Conservation (phyloP, 2,329 filamentous ascomycete species). For the Lecanicillium sp. region DNA sequence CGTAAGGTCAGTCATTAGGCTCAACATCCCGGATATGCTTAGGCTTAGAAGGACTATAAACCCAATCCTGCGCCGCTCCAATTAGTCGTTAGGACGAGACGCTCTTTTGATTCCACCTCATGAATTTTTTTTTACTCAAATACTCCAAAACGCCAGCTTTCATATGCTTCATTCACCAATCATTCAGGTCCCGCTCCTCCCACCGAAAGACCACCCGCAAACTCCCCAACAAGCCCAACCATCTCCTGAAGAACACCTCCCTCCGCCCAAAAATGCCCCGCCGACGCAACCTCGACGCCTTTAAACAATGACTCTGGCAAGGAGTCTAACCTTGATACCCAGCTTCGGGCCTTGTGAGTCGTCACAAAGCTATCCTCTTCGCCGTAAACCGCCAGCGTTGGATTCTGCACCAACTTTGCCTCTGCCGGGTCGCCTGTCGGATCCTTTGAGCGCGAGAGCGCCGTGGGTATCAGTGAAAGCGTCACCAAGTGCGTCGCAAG, state of each 20-base stretch:
- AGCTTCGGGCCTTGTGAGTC: slow-evolving; percentile 53
- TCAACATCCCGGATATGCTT: too few species aligned
- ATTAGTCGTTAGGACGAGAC: too few species aligned
- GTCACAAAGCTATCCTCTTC: slow-evolving; percentile 67
- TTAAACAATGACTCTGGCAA: slow-evolving; percentile 35
- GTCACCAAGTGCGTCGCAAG: slow-evolving; percentile 53
- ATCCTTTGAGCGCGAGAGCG: slow-evolving; percentile 12
- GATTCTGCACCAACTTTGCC: slow-evolving; percentile 47
- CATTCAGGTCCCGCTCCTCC: slow-evolving; percentile 12
- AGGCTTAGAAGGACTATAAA: too few species aligned
- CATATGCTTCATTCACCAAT: too few species aligned
- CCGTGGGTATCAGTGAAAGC: slow-evolving; percentile 41
- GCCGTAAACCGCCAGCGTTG: slow-evolving; percentile 66
- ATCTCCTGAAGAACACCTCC: slow-evolving; percentile 33
- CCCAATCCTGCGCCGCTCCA: too few species aligned
- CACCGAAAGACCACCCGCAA: slow-evolving; percentile 10
- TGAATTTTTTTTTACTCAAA: too few species aligned
- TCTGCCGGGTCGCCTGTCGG: slow-evolving; percentile 29
- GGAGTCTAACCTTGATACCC: slow-evolving; percentile 48
- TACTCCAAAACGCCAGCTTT: too few species aligned
- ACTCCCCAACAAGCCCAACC: slow-evolving; percentile 20
- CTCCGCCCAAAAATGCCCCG: slow-evolving; percentile 58
- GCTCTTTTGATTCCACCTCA: too few species aligned
- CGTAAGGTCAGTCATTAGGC: too few species aligned
- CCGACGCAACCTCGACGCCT: slow-evolving; percentile 38